Conservation (phyloP, 352 stramenopile species). For the Detonula confervacea region DNA sequence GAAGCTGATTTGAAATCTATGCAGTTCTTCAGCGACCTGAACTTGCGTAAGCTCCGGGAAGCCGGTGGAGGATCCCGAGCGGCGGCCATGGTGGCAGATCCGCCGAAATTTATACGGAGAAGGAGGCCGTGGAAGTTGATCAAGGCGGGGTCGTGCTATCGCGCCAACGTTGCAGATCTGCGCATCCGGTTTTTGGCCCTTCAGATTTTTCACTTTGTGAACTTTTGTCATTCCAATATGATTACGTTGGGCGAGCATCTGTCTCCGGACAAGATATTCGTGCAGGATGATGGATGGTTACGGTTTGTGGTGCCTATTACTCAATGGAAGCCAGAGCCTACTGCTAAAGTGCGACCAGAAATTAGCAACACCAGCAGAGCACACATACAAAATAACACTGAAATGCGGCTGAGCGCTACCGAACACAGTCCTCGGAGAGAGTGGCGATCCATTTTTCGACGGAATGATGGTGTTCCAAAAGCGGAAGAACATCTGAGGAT, state of each 20-base stretch:
- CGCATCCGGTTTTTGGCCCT: conserved; percentile 47
- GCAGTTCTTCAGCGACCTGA: conserved; percentile 4
- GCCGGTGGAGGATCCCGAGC: neutral
- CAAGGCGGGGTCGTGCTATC: conserved; percentile 23
- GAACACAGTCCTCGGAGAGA: conserved; percentile 2
- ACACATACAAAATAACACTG: too few relatives aligned
- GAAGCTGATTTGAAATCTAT: neutral
- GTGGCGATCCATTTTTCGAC: conserved; percentile 42
- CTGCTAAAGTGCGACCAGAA: neutral
- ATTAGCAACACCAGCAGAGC: neutral
- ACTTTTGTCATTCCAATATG: conserved; percentile 40
- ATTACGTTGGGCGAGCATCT: conserved; percentile 38
- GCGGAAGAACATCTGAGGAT: neutral
- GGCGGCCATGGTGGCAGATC: neutral
- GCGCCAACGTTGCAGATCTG: conserved; percentile 45
- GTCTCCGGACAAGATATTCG: conserved; percentile 43
- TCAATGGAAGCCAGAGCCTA: conserved; percentile 1
- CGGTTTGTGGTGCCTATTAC: conserved; percentile 33
- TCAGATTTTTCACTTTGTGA: conserved; percentile 41
- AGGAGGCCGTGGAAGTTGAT: conserved; percentile 22
- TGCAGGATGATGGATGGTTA: conserved; percentile 49
- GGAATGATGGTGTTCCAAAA: neutral
- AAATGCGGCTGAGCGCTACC: too few relatives aligned
- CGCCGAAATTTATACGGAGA: conserved; percentile 13
- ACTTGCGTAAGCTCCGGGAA: conserved; percentile 5